Percentiles rank a stretch among this genome's conserved stretches.
These are phyloP conservation scores for Hypocrella siamensis DNA, from an alignment of 2,329 filamentous ascomycete species.

Conservation along the genomic window DNA sequence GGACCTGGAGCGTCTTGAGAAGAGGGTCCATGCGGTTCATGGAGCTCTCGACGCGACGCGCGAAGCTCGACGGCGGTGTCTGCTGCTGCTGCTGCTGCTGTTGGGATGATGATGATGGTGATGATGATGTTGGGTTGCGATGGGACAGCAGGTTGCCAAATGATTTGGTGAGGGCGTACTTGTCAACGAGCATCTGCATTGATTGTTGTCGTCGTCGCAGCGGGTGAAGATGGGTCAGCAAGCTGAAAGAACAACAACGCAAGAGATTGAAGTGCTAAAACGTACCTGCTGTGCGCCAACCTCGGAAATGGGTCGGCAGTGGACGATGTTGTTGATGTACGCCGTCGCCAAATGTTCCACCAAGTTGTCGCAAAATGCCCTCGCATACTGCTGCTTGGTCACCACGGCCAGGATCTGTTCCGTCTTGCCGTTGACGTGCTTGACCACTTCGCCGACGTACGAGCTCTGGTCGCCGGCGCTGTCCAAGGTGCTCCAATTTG, in stretches of 20 bases:
- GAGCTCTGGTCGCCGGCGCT: conserved; percentile 85
- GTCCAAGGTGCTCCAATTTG: conserved; percentile 87
- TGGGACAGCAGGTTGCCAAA: conserved; percentile 56
- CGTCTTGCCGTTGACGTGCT: conserved; percentile 53
- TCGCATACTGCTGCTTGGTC: conserved; percentile 82
- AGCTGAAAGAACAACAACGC: neutral
- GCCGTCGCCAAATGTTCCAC: conserved; percentile 70
- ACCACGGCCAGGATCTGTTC: conserved; percentile 62
- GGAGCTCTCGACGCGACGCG: conserved; percentile 70
- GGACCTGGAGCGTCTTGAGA: conserved; percentile 92
- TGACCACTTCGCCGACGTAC: conserved; percentile 72
- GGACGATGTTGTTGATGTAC: conserved; percentile 73
- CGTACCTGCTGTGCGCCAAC: conserved; percentile 78
- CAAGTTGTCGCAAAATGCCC: conserved; percentile 91
- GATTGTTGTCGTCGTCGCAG: too few species aligned
- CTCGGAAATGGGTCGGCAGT: conserved; percentile 82
- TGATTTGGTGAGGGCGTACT: conserved; percentile 73
- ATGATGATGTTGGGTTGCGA: conserved; percentile 32
- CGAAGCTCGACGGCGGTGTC: conserved; percentile 43
- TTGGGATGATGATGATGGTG: too few species aligned
- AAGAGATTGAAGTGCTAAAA: neutral
- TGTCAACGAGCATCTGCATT: conserved; percentile 77
- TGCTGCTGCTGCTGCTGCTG: too few species aligned
- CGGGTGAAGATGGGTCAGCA: too few species aligned
- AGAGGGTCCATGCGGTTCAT: conserved; percentile 83